A percentile compares a stretch with the other conserved stretches of the same genome.
Conservation (phyloP, 1,284 basidiomycete species). For the Puccinia coronata region DNA sequence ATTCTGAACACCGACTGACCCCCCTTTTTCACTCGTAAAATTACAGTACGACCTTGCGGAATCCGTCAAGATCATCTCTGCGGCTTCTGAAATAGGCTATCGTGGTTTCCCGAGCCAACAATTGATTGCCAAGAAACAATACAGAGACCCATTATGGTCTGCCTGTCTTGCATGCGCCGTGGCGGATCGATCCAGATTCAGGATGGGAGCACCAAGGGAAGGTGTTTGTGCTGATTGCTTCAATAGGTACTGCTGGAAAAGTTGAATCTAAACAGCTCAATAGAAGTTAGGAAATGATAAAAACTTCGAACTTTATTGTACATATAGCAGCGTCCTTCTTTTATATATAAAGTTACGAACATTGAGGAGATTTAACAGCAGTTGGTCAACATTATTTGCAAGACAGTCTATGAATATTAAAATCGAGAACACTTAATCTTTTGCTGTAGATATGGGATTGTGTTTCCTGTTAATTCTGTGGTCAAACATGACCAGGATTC, state of each 20-base stretch:
- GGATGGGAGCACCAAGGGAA: conserved; percentile 9
- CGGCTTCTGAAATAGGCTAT: conserved; percentile 33
- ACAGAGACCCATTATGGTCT: conserved; percentile 41
- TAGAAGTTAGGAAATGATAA: no score
- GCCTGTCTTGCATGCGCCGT: conserved; percentile 47
- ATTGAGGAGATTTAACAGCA: no score
- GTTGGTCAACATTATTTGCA: no score
- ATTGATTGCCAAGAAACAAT: neutral
- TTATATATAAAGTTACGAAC: no score
- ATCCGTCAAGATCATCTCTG: conserved; percentile 13
- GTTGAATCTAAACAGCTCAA: no score
- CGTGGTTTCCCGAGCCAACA: conserved; percentile 25
- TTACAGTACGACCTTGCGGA: conserved; percentile 13
- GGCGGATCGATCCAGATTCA: conserved; percentile 18
- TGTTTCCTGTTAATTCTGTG: no score
- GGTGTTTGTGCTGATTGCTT: conserved; percentile 41
- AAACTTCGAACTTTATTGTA: neutral
- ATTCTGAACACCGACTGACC: neutral
- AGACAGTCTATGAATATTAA: no score
- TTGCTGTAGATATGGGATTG: no score
- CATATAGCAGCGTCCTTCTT: no score
- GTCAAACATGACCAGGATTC: no score
- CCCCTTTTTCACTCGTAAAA: neutral
- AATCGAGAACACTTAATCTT: no score
- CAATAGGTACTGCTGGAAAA: conserved; percentile 44